Percentiles rank a stretch among this genome's conserved stretches.
phyloP scores from a whole-genome alignment of 495 filamentous ascomycete species.

The Penicillium malachiteum region DNA sequence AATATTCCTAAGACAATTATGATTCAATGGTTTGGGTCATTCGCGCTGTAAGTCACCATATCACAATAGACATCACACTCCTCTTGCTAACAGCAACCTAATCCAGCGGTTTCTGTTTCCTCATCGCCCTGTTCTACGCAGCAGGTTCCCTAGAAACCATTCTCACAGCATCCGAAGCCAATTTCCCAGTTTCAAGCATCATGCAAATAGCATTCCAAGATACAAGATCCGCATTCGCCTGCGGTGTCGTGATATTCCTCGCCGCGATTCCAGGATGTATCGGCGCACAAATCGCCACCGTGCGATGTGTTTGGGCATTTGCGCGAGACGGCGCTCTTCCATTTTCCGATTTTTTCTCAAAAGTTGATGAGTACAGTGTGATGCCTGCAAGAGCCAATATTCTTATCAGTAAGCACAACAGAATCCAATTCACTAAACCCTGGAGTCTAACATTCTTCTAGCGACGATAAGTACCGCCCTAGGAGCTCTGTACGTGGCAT shows the following conservation, averaged over 20 bases:
- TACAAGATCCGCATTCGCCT: conserved; percentile 3
- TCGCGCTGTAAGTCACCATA: neutral
- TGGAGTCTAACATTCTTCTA: neutral
- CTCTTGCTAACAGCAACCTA: neutral
- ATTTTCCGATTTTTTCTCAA: conserved; percentile 54
- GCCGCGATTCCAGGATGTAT: conserved; percentile 17
- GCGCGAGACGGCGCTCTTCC: conserved; percentile 57
- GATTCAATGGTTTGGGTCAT: conserved; percentile 19
- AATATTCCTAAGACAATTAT: conserved; percentile 63
- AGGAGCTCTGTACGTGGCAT: conserved; percentile 10
- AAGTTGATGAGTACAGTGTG: conserved; percentile 5
- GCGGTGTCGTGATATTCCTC: conserved; percentile 35
- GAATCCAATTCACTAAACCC: neutral
- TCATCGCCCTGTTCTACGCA: conserved; percentile 22
- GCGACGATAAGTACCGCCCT: conserved; percentile 2
- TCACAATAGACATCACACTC: neutral
- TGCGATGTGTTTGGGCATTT: conserved; percentile 57
- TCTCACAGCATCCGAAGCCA: conserved; percentile 2
- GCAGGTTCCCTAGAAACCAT: conserved; percentile 7
- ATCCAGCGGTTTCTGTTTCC: conserved; percentile 44
- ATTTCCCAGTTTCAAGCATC: conserved; percentile 10
- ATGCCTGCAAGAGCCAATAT: conserved; percentile 9
- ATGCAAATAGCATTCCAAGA: conserved; percentile 4
- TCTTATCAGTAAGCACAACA: conserved; percentile 2
- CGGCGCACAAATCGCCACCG: conserved; percentile 42